Conservation (phyloP, 371 early-diverging fungal genomes). For the Smittium culicis region DNA sequence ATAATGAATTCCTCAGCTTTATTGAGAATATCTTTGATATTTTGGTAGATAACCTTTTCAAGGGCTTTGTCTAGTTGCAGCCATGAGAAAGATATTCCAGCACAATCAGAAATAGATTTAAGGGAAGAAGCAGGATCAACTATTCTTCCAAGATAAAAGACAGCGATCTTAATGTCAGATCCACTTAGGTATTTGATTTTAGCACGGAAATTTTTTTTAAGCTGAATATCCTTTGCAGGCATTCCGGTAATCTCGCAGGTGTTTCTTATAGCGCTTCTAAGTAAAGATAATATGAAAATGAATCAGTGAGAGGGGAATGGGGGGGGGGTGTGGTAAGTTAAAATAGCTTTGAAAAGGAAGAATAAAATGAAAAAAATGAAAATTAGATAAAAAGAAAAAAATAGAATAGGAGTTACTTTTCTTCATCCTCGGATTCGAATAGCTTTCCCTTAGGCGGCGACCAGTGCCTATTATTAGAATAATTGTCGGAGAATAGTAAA, state of each 20-base stretch:
- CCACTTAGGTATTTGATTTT: constrained; percentile 69
- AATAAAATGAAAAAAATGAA: neutral
- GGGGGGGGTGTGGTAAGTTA: no score
- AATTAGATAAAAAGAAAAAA: constrained; percentile 3
- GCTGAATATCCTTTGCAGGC: constrained; percentile 48
- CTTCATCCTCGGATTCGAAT: constrained; percentile 64
- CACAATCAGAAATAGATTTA: constrained; percentile 38
- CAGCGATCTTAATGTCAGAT: constrained; percentile 63
- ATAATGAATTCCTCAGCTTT: constrained; percentile 46
- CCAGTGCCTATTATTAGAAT: constrained; percentile 69
- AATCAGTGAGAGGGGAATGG: no score
- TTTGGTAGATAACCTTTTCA: constrained; percentile 55
- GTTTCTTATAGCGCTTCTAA: constrained; percentile 65
- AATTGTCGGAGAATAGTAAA: constrained; percentile 69
- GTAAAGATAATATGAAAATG: no score
- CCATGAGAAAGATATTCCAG: constrained; percentile 62
- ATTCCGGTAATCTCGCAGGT: constrained; percentile 59
- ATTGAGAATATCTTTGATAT: constrained; percentile 64
- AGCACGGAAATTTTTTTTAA: constrained; percentile 60
- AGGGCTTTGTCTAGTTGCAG: constrained; percentile 42
- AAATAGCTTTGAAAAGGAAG: neutral
- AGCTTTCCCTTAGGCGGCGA: constrained; percentile 68
- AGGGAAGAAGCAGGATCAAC: constrained; percentile 42
- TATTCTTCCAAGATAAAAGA: constrained; percentile 58
- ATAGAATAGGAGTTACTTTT: constrained; percentile 42